Evolutionary conservation across 305 asterid genomes (phyloP).

Genomic region (Rubia tinctorum): DNA sequence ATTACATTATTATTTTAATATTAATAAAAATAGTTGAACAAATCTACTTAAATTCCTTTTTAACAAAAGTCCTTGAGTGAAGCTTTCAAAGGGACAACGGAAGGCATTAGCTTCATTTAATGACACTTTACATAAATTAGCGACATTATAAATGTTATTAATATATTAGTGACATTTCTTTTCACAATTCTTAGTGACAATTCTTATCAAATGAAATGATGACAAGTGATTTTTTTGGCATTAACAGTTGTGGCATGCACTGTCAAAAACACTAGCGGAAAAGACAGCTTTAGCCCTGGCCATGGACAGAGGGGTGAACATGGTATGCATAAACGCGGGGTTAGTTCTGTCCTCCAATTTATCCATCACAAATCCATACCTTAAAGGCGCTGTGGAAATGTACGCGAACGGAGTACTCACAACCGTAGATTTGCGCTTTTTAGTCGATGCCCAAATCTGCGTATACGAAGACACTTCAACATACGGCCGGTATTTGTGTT

Average conservation of each 20-base stretch:
- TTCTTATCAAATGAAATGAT: background rate
- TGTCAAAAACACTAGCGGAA: conserved; percentile 84
- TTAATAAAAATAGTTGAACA: no score
- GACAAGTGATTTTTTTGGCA: background rate
- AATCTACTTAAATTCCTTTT: no score
- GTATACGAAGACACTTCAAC: conserved; percentile 79
- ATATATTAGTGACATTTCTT: background rate
- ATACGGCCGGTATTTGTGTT: conserved; percentile 84
- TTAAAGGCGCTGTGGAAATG: conserved; percentile 90
- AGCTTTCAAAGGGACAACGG: no score
- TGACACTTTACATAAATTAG: no score
- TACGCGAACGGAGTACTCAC: conserved; percentile 77
- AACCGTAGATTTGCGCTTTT: conserved; percentile 69
- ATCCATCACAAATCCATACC: conserved; percentile 68
- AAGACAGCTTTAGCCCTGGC: conserved; percentile 95
- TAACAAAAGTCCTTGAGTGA: no score
- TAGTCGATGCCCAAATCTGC: conserved; percentile 84
- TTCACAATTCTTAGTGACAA: no score
- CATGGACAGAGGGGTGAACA: conserved; percentile 87
- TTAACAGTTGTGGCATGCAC: conserved; percentile 78
- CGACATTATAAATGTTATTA: no score
- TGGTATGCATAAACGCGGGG: conserved; percentile 83
- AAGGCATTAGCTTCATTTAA: no score
- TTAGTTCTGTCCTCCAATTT: conserved; percentile 55
- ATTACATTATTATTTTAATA: no score